These are phyloP conservation scores for Aristolochia fimbriata DNA, from an alignment of 164 flowering plant species.

Conservation along the genomic window DNA sequence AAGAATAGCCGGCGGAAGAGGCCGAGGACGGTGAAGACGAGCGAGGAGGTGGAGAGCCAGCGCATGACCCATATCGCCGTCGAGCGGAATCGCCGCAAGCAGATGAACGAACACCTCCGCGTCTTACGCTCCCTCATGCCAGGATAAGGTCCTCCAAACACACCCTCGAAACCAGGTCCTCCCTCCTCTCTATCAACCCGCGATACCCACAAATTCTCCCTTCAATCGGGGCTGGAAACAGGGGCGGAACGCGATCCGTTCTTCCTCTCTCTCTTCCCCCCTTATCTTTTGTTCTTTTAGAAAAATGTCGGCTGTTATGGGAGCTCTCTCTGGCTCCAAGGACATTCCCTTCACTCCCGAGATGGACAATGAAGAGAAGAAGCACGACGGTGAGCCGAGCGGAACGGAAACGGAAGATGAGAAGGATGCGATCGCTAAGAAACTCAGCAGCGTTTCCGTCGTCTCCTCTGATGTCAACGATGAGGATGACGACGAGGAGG, in stretches of 20 bases:
- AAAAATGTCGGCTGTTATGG: constrained; percentile 23
- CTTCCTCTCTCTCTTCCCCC: too few species aligned
- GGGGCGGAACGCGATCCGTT: too few species aligned
- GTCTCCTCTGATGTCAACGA: constrained; percentile 9
- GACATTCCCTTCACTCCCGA: constrained; percentile 10
- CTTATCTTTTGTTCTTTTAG: constrained; percentile 2
- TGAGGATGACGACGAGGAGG: constrained; percentile 21
- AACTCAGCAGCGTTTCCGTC: constrained; percentile 12
- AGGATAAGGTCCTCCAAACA: constrained; percentile 1
- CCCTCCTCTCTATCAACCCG: too few species aligned
- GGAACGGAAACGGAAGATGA: constrained; percentile 2
- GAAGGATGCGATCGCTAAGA: constrained; percentile 9
- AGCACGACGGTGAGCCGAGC: constrained; percentile 3
- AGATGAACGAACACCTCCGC: constrained; percentile 92
- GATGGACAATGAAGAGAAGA: constrained; percentile 17
- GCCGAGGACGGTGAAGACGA: constrained; percentile 63
- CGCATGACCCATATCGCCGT: constrained; percentile 98
- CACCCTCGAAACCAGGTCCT: too few species aligned
- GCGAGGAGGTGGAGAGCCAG: constrained; percentile 94
- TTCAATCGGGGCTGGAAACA: too few species aligned
- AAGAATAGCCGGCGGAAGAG: constrained; percentile 73
- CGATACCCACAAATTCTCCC: too few species aligned
- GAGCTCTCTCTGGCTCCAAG: constrained; percentile 19
- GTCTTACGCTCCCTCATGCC: constrained; percentile 89
- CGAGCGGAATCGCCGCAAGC: constrained; percentile 86